Evolutionary conservation across 2,329 filamentous ascomycete genomes (phyloP).

Genomic region (Arthrobotrys megalospora): DNA sequence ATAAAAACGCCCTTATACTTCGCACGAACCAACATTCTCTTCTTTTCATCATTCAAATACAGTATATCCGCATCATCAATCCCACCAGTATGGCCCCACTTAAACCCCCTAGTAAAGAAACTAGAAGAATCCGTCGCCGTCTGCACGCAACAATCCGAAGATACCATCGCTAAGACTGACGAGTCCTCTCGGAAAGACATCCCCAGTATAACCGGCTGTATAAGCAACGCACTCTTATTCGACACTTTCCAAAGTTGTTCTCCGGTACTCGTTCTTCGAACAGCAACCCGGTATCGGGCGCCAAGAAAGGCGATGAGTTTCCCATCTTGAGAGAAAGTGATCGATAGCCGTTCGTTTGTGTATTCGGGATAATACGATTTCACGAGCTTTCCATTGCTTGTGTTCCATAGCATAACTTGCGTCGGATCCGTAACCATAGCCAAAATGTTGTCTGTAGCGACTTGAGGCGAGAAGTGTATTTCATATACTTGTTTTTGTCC

Average conservation of each 20-base stretch:
- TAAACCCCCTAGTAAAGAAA: not conserved
- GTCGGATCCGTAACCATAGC: not conserved
- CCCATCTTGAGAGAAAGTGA: not conserved
- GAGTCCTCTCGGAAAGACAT: not conserved
- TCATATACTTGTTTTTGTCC: not conserved
- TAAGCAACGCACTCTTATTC: not conserved
- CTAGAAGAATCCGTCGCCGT: not conserved
- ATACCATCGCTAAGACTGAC: not conserved
- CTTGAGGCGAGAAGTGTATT: conserved; percentile 6
- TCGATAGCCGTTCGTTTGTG: not conserved
- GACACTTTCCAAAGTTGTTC: not conserved
- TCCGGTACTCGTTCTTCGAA: not conserved
- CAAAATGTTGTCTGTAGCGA: not conserved
- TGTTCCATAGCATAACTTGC: conserved; percentile 2
- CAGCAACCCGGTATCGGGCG: not conserved
- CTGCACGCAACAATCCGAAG: not conserved
- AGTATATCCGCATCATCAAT: not conserved
- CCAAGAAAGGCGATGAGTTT: not conserved
- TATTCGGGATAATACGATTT: not conserved
- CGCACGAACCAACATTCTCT: not conserved
- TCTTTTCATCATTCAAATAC: not conserved
- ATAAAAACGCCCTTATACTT: not conserved
- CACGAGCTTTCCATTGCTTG: not conserved
- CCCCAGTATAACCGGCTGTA: not conserved
- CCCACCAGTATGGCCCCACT: not conserved